Evolutionary conservation across 345 rosid species (phyloP), one percentile per base, ranked within the genome.

Genomic region (Balakata baccata): DNA sequence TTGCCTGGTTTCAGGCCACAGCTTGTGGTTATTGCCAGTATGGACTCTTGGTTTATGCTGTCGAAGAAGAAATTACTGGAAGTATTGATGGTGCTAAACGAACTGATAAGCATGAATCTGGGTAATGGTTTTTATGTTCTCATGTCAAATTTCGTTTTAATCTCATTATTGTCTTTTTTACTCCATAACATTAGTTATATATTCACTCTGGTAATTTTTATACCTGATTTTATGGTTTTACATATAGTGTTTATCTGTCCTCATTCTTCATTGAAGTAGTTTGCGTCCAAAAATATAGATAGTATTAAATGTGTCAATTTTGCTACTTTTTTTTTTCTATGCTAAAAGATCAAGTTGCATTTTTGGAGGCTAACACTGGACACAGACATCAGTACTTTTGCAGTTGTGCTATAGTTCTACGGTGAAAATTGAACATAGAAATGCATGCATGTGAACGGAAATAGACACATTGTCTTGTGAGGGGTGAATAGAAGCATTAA

Each of bases 1-100:
- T 96, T 81, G 97, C 97, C n/a, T 87, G 96, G 99, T 88, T 96
- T 78, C 97, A 88, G 83, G 86, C 95, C 62, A 85, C 90, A 73
- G 69, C 93, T 75, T 83, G 85, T 85, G 93, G 97, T 79, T 89
- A 93, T 83, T 86, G 89, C 77, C 98, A 91, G 66, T 93, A 88
- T 82, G 99, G 99, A 68, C 87, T 96, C 72, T 68, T 90, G 86
- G 85, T 91, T 70, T 86, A 86, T 81, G 81, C 88, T 58, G 41
- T 69, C 60, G 86, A 81, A 81, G 92, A 86, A 62, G 92, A 81
- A 66, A 81, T 86, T 52, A 67, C 76, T 67, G 84, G 77, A 75
- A 73, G 69, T 77, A 74, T 78, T 68, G 81, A 75, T 50, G 86
- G 78, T 73, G 78, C 82, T 61, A 49, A 73, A 74, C 76, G 65